A percentile compares a stretch with the other conserved stretches of the same genome.
These are phyloP conservation scores for Alliaria petiolata DNA, from an alignment of 345 rosid species.

Conservation along the genomic window DNA sequence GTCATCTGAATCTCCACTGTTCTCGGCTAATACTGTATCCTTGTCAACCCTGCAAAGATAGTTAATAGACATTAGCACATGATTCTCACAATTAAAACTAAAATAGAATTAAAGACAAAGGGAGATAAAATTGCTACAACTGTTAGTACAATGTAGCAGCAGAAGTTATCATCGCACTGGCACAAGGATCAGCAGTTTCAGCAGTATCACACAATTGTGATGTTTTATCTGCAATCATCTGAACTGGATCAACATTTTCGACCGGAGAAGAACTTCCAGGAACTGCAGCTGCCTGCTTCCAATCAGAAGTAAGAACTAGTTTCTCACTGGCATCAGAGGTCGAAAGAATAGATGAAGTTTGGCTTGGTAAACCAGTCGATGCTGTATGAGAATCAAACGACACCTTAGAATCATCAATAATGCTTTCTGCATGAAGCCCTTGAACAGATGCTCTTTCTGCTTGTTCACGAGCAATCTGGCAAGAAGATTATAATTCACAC, in stretches of 20 bases:
- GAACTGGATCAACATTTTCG: constrained; percentile 36
- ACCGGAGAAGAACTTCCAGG: constrained; percentile 37
- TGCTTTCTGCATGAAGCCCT: constrained; percentile 42
- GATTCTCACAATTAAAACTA: neutral
- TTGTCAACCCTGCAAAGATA: constrained; percentile 21
- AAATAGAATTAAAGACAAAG: neutral
- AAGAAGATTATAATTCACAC: constrained; percentile 18
- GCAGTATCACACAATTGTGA: constrained; percentile 31
- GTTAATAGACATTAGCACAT: constrained; percentile 12
- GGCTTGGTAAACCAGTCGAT: constrained; percentile 49
- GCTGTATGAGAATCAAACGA: constrained; percentile 38
- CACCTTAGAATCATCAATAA: constrained; percentile 31
- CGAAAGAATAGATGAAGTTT: constrained; percentile 44
- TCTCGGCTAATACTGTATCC: constrained; percentile 10
- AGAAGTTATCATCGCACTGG: constrained; percentile 28
- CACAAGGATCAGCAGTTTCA: constrained; percentile 45
- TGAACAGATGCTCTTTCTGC: constrained; percentile 37
- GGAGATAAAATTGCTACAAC: constrained; percentile 27
- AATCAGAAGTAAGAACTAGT: constrained; percentile 38
- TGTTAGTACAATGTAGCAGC: constrained; percentile 44
- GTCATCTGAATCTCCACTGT: constrained; percentile 12
- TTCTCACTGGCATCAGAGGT: constrained; percentile 33
- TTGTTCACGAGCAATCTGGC: constrained; percentile 86
- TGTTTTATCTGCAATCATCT: constrained; percentile 31
- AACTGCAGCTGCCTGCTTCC: constrained; percentile 33